These are phyloP conservation scores for Thelonectria blattea DNA, from an alignment of 2,329 filamentous ascomycete species.

Conservation along the genomic window DNA sequence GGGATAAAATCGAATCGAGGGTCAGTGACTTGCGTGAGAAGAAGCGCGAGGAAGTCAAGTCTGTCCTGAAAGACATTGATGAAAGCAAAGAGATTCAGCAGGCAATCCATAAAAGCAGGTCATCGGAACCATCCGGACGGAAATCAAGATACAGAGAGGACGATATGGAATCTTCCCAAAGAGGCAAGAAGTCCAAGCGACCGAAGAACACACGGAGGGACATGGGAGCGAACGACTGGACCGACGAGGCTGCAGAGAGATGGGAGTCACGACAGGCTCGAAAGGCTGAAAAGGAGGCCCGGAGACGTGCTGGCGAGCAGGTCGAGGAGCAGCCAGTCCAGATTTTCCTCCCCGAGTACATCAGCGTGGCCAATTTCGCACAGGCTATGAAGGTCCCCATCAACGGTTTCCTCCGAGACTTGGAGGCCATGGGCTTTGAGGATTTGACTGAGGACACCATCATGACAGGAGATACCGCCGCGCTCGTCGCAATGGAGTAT, in stretches of 20 bases:
- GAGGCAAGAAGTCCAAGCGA: slow-evolving; percentile 37
- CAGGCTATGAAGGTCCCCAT: slow-evolving; percentile 73
- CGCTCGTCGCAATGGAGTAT: slow-evolving; percentile 89
- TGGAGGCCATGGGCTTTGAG: slow-evolving; percentile 89
- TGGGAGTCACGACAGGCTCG: slow-evolving; percentile 49
- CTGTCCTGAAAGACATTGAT: not conserved
- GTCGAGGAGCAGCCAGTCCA: slow-evolving; percentile 53
- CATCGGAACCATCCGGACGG: slow-evolving; percentile 32
- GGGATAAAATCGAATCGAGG: slow-evolving; percentile 35
- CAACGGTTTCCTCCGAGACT: slow-evolving; percentile 73
- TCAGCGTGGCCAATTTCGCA: slow-evolving; percentile 85
- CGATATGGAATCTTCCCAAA: slow-evolving; percentile 14
- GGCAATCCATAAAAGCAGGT: slow-evolving; percentile 8
- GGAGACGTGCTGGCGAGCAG: slow-evolving; percentile 48
- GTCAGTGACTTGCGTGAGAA: slow-evolving; percentile 28
- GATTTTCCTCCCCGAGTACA: slow-evolving; percentile 87
- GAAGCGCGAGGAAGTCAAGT: not conserved
- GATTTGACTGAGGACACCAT: slow-evolving; percentile 83
- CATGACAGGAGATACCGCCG: slow-evolving; percentile 88
- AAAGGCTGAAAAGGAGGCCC: slow-evolving; percentile 51
- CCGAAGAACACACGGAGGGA: slow-evolving; percentile 31
- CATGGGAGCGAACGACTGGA: slow-evolving; percentile 43
- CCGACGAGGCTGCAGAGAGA: slow-evolving; percentile 46
- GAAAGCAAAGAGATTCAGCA: not conserved
- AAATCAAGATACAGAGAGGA: slow-evolving; percentile 43